Conservation (phyloP, 208 protist genomes). For the Perkinsela sp. region DNA sequence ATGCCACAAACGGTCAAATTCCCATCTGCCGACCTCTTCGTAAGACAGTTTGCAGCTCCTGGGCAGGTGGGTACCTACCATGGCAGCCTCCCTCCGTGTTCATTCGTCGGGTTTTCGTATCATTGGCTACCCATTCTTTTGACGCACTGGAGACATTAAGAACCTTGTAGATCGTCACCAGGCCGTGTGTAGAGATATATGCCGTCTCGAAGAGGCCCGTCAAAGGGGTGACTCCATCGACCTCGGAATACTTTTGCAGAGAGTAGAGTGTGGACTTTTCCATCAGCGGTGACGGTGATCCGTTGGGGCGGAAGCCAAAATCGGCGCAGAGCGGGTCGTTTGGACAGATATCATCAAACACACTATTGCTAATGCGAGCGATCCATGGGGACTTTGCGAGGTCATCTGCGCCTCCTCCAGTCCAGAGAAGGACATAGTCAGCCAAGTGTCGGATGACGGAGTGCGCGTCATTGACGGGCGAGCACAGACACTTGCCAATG, state of each 20-base stretch:
- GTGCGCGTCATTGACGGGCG: constrained; percentile 56
- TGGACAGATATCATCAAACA: constrained; percentile 32
- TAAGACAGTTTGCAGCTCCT: neutral
- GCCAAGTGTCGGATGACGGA: constrained; percentile 67
- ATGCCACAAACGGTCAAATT: neutral
- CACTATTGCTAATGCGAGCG: constrained; percentile 29
- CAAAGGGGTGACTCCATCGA: constrained; percentile 2
- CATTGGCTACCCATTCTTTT: constrained; percentile 18
- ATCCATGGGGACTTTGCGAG: constrained; percentile 22
- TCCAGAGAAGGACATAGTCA: constrained; percentile 78
- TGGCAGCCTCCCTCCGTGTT: neutral
- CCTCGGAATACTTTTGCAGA: constrained; percentile 7
- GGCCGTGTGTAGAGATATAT: constrained; percentile 74
- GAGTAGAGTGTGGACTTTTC: constrained; percentile 21
- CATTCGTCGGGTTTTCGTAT: constrained; percentile 6
- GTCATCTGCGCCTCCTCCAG: constrained; percentile 10
- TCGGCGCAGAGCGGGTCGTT: constrained; percentile 18
- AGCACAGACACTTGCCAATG: constrained; percentile 63
- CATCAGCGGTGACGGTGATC: constrained; percentile 15
- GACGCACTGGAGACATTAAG: constrained; percentile 34
- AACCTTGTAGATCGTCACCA: constrained; percentile 87
- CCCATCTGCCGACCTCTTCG: neutral
- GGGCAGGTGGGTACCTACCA: neutral
- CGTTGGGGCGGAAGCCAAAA: constrained; percentile 10
- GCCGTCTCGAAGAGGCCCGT: constrained; percentile 26